Evolutionary conservation across 2,329 filamentous ascomycete genomes (phyloP), one percentile per base, ranked within the genome.

Genomic region (Aspergillus awamori): DNA sequence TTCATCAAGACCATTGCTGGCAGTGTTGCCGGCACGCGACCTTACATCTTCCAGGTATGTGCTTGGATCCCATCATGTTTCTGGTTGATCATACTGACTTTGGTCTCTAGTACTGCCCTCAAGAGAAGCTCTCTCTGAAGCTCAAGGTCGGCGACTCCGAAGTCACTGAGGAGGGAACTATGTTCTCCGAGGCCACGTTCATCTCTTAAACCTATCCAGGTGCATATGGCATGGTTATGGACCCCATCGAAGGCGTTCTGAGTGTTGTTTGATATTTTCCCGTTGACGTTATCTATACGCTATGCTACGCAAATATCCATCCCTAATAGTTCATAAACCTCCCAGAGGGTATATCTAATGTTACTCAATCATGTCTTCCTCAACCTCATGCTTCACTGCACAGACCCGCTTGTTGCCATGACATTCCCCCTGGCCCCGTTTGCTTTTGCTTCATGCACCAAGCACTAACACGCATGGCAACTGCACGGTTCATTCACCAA

Each of bases 1-100:
- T 96, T 99, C 71, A 89, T 99, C 77, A 99, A 99, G 86, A 88
- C 88, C 69, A 92, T 99, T 74, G 93, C 96, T 26, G 91, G 91
- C 47, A 89, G 86, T 66, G 92, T 94, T 11, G 92, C 89, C 3
- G 95, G 95, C 64, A 96, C 95, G 28, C 95, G 93, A 82, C 95
- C 95, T 5, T 99, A 97, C 77, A 98, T 99, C 70, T 99, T 97
- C 80, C 95, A 96, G 84, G 92, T 93, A 77, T 67, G 84, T 76
- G 38, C 17, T 7, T 26, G n/a, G 26, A 20, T 20, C 20, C 20
- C 2, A 47, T 28, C 33, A 28, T 33, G 11, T 4, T 28, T 20
- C 30, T n/a, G 58, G 59, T 53, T 39, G 54, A 41, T 41, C 49
- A 41, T 65, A 72, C 69, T 67, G 52, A 65, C 56, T n/a, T 36